Percentiles rank a stretch among this genome's conserved stretches.
phyloP scores from a whole-genome alignment of 805 yeast genomes.

The Candida odintsovae region DNA sequence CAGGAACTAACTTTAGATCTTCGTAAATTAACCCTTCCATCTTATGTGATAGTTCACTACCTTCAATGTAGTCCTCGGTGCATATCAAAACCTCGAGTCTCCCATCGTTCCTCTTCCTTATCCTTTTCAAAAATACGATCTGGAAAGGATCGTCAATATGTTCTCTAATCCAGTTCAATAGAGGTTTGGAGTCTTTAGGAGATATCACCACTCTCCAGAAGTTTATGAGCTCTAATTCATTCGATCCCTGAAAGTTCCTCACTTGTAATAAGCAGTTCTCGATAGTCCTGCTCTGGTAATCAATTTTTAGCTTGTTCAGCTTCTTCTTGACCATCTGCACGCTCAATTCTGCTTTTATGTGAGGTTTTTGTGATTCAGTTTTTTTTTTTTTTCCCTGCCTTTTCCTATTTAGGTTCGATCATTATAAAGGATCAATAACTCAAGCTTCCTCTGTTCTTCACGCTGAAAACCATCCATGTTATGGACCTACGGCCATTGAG shows the following conservation, averaged over 20 bases:
- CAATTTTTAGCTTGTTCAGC: conserved; percentile 32
- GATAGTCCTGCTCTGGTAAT: conserved; percentile 39
- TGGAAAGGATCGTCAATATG: conserved; percentile 21
- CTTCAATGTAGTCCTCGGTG: conserved; percentile 25
- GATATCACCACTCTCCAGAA: conserved; percentile 46
- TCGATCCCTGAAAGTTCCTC: conserved; percentile 18
- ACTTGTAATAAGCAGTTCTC: conserved; percentile 43
- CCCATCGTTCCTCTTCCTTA: conserved; percentile 31
- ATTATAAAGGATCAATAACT: no score
- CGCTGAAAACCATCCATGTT: neutral
- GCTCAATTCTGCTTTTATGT: no score
- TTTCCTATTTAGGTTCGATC: no score
- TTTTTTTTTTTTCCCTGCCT: neutral
- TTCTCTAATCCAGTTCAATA: conserved; percentile 8
- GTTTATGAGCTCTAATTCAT: conserved; percentile 24
- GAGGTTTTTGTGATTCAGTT: neutral
- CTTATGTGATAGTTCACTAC: conserved; percentile 19
- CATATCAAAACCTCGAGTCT: conserved; percentile 42
- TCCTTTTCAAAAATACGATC: conserved; percentile 47
- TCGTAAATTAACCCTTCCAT: conserved; percentile 18
- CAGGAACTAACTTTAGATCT: conserved; percentile 23
- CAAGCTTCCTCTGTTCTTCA: neutral
- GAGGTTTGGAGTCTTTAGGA: conserved; percentile 20
- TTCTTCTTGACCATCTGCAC: conserved; percentile 32
- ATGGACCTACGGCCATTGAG: neutral